Base-by-base conservation (phyloP, 352 stramenopile genomes). In the Phytophthora idaei region DNA sequence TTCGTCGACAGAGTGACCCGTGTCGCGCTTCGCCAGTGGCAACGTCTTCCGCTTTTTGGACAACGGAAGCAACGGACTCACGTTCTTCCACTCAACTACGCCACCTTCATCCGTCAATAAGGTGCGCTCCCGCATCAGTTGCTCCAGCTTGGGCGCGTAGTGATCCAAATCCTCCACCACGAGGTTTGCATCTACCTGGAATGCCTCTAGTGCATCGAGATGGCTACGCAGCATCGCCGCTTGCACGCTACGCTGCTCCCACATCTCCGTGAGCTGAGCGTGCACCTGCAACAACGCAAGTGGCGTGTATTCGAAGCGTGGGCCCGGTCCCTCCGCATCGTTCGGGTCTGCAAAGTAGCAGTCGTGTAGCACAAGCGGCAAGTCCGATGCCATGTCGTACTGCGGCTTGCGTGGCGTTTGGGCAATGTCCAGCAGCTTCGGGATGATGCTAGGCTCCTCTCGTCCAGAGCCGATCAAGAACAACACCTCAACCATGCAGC, bases 401-500 rank as follows among this genome's bases (percentile, higher is more conserved):
- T 96, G 89, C 28, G 89, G 90, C 64, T 94, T 90, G 50, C 89
- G 84, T 6, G 89, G 89, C n/a, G 77, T 93, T 54, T 77, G 63
- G 45, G 81, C 71, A n/a, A 99, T 90, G 76, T 99, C 91, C 15
- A 99, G 78, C 28, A 99, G 79, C 36, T 87, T 69, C 27, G 85
- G 64, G 17, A 99, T 82, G 17, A 99, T 79, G 6, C 74, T 69
- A 0, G 97, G 92, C n/a, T 87, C 61, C 73, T 99, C 98, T 27
- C 90, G 82, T 32, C 90, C 84, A 12, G 89, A 81, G 9, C 97
- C 98, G 45, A 99, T 86, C 32, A 99, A 74, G 69, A 99, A 99
- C 11, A 99, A 71, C 28, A 99, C 84, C 4, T 96, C 81, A 34
- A 98, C 96, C 78, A 99, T 99, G 77, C 96, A 99, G 37, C 98